Percentiles rank a stretch among this genome's conserved stretches.
Evolutionary conservation across 2,329 filamentous ascomycete species (phyloP).

Genomic region (Boeremia lycopersici): DNA sequence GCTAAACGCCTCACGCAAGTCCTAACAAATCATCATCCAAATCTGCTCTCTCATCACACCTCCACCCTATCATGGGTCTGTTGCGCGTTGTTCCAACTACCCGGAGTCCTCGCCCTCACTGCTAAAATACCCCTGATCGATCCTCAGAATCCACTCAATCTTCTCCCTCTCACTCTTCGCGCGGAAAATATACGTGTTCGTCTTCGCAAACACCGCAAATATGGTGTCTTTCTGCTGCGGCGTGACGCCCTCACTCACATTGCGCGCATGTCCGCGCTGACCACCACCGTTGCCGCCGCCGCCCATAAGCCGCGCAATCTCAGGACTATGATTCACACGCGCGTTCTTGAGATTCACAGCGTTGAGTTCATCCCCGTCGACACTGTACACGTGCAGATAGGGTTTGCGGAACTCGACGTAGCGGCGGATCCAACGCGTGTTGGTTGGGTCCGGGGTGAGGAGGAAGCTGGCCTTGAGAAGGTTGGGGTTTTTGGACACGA

Average conservation of each 20-base stretch:
- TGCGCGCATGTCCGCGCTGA: background rate
- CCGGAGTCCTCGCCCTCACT: conserved; percentile 28
- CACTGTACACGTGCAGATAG: conserved; percentile 88
- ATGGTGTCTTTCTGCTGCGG: conserved; percentile 63
- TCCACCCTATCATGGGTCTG: background rate
- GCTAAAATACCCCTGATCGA: conserved; percentile 78
- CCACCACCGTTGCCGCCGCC: conserved; percentile 16
- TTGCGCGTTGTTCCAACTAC: background rate
- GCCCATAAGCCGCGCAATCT: conserved; percentile 77
- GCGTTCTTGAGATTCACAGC: conserved; percentile 88
- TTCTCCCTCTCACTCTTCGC: conserved; percentile 89
- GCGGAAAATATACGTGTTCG: conserved; percentile 95
- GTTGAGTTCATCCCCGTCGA: conserved; percentile 87
- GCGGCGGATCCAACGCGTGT: conserved; percentile 84
- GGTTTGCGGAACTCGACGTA: conserved; percentile 92
- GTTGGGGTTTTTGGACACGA: conserved; percentile 73
- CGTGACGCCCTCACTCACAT: conserved; percentile 2
- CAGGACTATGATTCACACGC: conserved; percentile 89
- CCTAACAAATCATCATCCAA: background rate
- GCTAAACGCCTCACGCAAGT: conserved; percentile 2
- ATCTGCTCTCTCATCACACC: background rate
- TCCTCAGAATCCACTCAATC: conserved; percentile 94
- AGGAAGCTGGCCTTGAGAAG: conserved; percentile 87
- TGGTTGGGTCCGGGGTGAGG: conserved; percentile 80
- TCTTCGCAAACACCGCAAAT: conserved; percentile 91